These are phyloP conservation scores for Aspergillus leporis DNA, from an alignment of 495 filamentous ascomycete species.

Conservation along the genomic window DNA sequence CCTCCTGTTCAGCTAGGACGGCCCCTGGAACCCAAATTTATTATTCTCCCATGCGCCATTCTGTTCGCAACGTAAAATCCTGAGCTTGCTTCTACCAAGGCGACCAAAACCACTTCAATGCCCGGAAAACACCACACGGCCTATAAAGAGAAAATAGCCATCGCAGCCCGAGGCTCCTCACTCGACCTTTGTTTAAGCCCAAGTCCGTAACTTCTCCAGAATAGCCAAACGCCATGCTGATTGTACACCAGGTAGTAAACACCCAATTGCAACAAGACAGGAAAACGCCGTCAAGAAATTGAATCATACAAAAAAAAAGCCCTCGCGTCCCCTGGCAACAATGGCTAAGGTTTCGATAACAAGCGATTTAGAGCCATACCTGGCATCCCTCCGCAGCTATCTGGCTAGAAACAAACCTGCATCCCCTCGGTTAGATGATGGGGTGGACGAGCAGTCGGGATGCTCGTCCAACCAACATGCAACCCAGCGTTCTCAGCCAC, in stretches of 20 bases:
- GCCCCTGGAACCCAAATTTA: neutral
- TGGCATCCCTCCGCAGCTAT: constrained; percentile 32
- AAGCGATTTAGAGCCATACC: constrained; percentile 32
- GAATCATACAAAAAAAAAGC: constrained; percentile 1
- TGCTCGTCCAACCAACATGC: neutral
- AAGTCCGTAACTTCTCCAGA: constrained; percentile 3
- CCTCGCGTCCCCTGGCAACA: constrained; percentile 4
- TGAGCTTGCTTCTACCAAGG: constrained; percentile 3
- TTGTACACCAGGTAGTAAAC: constrained; percentile 17
- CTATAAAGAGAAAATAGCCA: constrained; percentile 4
- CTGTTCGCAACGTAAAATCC: constrained; percentile 5
- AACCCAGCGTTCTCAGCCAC: neutral
- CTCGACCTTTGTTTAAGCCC: constrained; percentile 3
- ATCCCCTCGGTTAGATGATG: neutral
- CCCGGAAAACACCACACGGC: constrained; percentile 2
- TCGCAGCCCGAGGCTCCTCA: constrained; percentile 1
- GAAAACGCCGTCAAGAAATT: neutral
- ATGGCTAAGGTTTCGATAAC: constrained; percentile 36
- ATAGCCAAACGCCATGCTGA: constrained; percentile 17
- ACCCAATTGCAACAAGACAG: constrained; percentile 1
- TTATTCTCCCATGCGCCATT: constrained; percentile 10
- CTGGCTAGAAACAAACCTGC: constrained; percentile 18
- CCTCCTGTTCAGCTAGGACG: neutral
- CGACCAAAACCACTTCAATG: neutral
- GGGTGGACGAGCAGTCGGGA: neutral